Evolutionary conservation across 1,139 yeast species (phyloP).

Genomic region (Candida freyschussii): DNA sequence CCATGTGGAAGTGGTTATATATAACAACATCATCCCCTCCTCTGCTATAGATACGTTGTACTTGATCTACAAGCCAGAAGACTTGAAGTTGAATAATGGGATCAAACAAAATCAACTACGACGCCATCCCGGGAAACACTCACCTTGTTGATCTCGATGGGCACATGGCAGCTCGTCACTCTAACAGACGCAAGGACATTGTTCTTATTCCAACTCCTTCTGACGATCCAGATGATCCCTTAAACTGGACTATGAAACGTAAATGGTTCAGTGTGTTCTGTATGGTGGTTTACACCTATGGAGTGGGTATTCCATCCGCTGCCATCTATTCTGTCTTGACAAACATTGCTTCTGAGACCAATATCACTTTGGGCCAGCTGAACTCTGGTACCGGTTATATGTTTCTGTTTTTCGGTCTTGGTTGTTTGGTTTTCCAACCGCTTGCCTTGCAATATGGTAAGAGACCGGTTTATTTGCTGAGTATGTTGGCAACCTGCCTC

Average conservation of each 20-base stretch:
- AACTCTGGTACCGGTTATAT: conserved; percentile 50
- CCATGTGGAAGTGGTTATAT: too few relatives aligned
- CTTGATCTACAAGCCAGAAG: too few relatives aligned
- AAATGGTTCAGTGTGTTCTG: conserved; percentile 36
- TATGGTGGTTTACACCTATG: conserved; percentile 38
- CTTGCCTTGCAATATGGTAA: conserved; percentile 50
- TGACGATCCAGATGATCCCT: conserved; percentile 44
- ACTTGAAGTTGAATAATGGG: too few relatives aligned
- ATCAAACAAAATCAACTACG: conserved; percentile 28
- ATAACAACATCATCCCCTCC: too few relatives aligned
- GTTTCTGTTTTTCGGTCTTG: conserved; percentile 43
- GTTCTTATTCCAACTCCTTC: conserved; percentile 32
- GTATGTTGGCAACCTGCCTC: conserved; percentile 33
- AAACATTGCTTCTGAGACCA: conserved; percentile 36
- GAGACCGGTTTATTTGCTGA: conserved; percentile 40
- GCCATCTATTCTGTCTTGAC: conserved; percentile 43
- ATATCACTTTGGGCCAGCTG: conserved; percentile 36
- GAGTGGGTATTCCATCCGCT: conserved; percentile 44
- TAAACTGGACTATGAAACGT: conserved; percentile 38
- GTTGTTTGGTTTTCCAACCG: conserved; percentile 46
- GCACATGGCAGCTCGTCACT: conserved; percentile 23
- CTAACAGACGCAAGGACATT: conserved; percentile 31
- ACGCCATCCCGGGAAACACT: conserved; percentile 57
- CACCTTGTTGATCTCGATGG: conserved; percentile 48
- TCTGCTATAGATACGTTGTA: too few relatives aligned